Base-by-base conservation (phyloP, 352 stramenopile genomes). In the Pythium plurisporium region DNA sequence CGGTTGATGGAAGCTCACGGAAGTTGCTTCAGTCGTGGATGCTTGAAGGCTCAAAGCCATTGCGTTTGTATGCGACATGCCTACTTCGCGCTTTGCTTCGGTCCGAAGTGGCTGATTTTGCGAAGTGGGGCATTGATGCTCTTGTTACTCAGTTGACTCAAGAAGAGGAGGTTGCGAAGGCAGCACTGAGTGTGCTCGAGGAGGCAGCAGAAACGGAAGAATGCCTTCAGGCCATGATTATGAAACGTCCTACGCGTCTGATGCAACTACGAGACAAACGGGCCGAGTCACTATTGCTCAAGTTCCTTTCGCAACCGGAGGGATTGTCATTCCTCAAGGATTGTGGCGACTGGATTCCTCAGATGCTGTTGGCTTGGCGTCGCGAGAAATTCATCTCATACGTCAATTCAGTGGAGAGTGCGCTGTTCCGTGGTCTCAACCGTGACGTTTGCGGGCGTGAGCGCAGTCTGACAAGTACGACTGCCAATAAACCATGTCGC, bases 11-110 rank as follows among this genome's bases (percentile, higher is more conserved):
- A 5, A 93, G 83, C 27, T 94, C 83, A 7, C 82, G 86, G 11
- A 92, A 95, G 54, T 50, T 95, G 54, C 68, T 95, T 12, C 85
- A 92, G 52, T 91, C 84, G 50, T 95, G 86, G 86, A 95, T 95
- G 86, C 76, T 72, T 40, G 76, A 87, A 53, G 86, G 86, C 15
- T 95, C 86, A 0, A 93, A 95, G 59, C 69, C 86, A 4, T 56
- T 95, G 26, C 83, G 86, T 40, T 57, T 95, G 45, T 95, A 94
- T 55, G 82, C 86, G 22, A 95, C 86, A 4, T 95, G 86, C 55
- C 69, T 95, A 12, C 54, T 95, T 8, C 80, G 86, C 9, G 86
- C 86, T 10, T 62, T 95, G 26, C 53, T 95, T 26, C 86, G 86
- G 10, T 91, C 82, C 1, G 82, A 95, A 54, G 86, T 95, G n/a